These are phyloP conservation scores for Nemania abortiva DNA, from an alignment of 2,329 filamentous ascomycete species.

Conservation along the genomic window DNA sequence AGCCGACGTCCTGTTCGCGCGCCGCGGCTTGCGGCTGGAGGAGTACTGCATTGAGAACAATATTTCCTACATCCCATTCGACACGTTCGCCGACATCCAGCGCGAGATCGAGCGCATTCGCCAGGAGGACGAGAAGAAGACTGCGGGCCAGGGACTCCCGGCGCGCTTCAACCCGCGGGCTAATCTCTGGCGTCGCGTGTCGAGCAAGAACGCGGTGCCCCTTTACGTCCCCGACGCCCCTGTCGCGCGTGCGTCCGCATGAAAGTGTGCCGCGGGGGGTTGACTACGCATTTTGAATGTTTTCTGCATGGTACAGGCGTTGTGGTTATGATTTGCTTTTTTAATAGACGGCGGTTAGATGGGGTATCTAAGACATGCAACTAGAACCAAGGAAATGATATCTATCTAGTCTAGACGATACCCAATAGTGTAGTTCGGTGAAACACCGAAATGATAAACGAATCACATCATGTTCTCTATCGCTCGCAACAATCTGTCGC, in stretches of 20 bases:
- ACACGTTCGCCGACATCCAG: slow-evolving; percentile 76
- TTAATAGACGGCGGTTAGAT: slow-evolving; percentile 1
- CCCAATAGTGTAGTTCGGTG: background rate
- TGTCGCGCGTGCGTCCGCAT: slow-evolving; percentile 19
- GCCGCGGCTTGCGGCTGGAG: slow-evolving; percentile 72
- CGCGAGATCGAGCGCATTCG: slow-evolving; percentile 68
- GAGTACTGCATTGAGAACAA: slow-evolving; percentile 73
- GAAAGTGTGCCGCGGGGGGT: background rate
- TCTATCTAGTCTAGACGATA: slow-evolving; percentile 9
- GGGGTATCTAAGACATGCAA: background rate
- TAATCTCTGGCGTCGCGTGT: slow-evolving; percentile 74
- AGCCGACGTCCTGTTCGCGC: slow-evolving; percentile 76
- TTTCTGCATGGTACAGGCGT: slow-evolving; percentile 25
- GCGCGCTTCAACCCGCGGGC: slow-evolving; percentile 74
- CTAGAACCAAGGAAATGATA: slow-evolving; percentile 5
- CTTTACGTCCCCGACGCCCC: slow-evolving; percentile 46
- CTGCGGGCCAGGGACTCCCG: slow-evolving; percentile 69
- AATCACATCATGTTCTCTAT: background rate
- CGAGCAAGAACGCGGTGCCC: slow-evolving; percentile 66
- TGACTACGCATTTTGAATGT: background rate
- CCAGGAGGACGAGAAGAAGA: slow-evolving; percentile 70
- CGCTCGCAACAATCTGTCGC: background rate
- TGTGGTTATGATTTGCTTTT: slow-evolving; percentile 4
- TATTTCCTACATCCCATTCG: slow-evolving; percentile 71
- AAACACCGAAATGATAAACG: slow-evolving; percentile 5